Conservation (phyloP, 768 basidiomycete species). For the Boletellus emodensis region DNA sequence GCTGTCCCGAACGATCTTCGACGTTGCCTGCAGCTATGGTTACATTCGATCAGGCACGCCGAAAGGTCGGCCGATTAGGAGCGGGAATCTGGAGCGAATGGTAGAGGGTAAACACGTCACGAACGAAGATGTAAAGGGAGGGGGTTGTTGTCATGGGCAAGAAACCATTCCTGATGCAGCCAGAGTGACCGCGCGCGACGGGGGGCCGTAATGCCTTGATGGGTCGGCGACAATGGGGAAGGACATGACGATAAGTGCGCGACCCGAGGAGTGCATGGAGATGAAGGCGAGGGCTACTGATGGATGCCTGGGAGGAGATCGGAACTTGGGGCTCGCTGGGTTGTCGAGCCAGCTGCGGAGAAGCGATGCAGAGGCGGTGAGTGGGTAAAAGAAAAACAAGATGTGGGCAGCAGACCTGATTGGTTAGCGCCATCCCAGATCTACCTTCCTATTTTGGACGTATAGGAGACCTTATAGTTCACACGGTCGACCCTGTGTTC, state of each 20-base stretch:
- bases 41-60: constrained; percentile 28
- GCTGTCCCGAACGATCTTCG: constrained; percentile 15
- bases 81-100: too few species aligned
- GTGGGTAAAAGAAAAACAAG: not conserved
- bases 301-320: not conserved
- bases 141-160: constrained; percentile 1
- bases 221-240: constrained; percentile 6
- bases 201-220: constrained; percentile 18
- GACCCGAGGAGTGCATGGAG: constrained; percentile 23
- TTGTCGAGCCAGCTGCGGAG: constrained; percentile 23
- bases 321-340: constrained; percentile 12
- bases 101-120: too few species aligned
- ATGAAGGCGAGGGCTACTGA: constrained; percentile 1
- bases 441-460: not conserved
- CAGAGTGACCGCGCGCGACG: constrained; percentile 1
- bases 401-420: not conserved
- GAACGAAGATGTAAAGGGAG: not conserved
- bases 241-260: constrained; percentile 1
- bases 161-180: constrained; percentile 13
- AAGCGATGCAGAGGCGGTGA: constrained; percentile 16
- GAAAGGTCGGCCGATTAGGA: not conserved
- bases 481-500: not conserved
- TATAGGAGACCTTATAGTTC: constrained; percentile 7
- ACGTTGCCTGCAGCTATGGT: constrained; percentile 22
- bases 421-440: constrained; percentile 1